Percentiles rank a stretch among this genome's conserved stretches.
Evolutionary conservation across 495 filamentous ascomycete genomes (phyloP).

Genomic region (Neurospora africana): DNA sequence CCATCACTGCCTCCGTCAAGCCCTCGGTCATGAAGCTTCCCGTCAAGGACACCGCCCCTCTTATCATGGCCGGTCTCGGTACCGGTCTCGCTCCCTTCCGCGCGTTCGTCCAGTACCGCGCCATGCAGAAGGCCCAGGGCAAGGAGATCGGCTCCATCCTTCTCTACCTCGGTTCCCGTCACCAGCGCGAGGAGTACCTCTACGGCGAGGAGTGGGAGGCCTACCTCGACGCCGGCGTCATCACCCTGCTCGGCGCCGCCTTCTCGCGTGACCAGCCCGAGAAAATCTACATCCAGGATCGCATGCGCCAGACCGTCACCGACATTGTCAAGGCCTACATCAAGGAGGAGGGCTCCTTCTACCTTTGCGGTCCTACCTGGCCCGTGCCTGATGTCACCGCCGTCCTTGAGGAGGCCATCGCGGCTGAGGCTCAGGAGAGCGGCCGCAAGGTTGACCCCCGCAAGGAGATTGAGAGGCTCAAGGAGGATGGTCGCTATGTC

Average conservation of each 20-base stretch:
- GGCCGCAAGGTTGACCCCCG: conserved; percentile 75
- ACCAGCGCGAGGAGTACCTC: conserved; percentile 96
- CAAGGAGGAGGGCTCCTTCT: conserved; percentile 80
- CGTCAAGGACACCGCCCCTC: conserved; percentile 67
- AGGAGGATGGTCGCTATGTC: conserved; percentile 90
- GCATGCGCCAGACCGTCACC: conserved; percentile 80
- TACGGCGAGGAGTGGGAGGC: conserved; percentile 99
- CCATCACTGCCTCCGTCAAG: conserved; percentile 86
- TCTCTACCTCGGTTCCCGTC: conserved; percentile 91
- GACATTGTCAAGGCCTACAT: conserved; percentile 87
- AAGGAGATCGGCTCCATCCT: conserved; percentile 89
- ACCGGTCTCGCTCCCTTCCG: conserved; percentile 96
- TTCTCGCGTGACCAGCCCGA: conserved; percentile 95
- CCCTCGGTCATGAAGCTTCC: conserved; percentile 96
- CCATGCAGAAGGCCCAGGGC: conserved; percentile 90
- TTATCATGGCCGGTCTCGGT: conserved; percentile 99
- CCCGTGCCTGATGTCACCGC: conserved; percentile 96
- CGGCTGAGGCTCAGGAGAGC: conserved; percentile 52
- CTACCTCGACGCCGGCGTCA: conserved; percentile 87
- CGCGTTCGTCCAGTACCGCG: conserved; percentile 95
- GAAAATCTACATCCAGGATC: conserved; percentile 99
- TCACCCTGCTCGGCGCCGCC: conserved; percentile 85
- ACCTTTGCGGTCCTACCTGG: conserved; percentile 97
- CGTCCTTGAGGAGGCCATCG: conserved; percentile 88
- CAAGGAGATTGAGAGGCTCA: conserved; percentile 92